Percentiles rank a stretch among this genome's conserved stretches.
Evolutionary conservation across 805 yeast genomes (phyloP).

Genomic region (Barnettozyma californica): DNA sequence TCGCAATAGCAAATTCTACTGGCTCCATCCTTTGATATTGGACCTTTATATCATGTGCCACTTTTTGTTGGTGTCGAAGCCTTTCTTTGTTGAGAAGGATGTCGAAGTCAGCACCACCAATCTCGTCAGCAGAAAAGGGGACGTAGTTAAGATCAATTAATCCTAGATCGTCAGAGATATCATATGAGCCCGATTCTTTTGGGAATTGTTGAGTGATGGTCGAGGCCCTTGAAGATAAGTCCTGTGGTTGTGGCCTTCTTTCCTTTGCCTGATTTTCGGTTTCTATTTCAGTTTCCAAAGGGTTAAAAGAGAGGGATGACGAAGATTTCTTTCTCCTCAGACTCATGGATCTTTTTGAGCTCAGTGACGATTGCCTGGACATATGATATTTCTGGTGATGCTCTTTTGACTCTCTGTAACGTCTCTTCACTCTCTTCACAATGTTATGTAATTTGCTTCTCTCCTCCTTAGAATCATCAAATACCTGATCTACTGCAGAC

Average conservation of each 20-base stretch:
- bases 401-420: conserved; percentile 14
- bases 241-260: neutral
- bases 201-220: neutral
- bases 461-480: conserved; percentile 19
- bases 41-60: conserved; percentile 2
- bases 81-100: conserved; percentile 2
- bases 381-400: neutral
- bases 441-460: conserved; percentile 15
- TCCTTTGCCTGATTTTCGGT: neutral
- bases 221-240: neutral
- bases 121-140: conserved; percentile 22
- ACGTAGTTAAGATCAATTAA: conserved; percentile 8
- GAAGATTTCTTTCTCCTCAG: neutral
- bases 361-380: neutral
- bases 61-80: conserved; percentile 6
- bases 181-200: neutral
- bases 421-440: conserved; percentile 19
- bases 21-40: conserved; percentile 10
- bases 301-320: neutral
- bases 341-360: neutral
- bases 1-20: conserved; percentile 16
- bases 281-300: neutral
- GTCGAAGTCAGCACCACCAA: conserved; percentile 10
- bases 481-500: conserved; percentile 22
- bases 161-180: neutral